Evolutionary conservation across 1,139 yeast genomes (phyloP).

Genomic region (Suhomyces wounanorum): DNA sequence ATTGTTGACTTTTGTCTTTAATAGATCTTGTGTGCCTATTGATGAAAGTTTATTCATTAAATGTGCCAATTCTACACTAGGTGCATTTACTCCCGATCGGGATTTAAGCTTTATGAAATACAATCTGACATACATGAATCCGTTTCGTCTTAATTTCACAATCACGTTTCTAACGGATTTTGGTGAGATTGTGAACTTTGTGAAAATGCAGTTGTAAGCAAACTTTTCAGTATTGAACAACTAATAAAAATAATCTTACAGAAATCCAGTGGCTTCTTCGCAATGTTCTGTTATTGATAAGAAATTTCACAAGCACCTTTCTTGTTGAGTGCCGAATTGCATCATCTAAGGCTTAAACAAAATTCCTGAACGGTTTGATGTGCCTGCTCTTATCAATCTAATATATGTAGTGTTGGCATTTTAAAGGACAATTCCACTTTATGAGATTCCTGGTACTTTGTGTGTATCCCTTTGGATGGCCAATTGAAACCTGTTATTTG

Average conservation of each 20-base stretch:
- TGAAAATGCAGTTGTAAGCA: not conserved
- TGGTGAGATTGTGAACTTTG: not conserved
- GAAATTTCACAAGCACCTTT: too few relatives aligned
- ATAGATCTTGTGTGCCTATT: conserved; percentile 1
- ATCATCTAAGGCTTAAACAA: too few relatives aligned
- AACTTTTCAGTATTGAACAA: not conserved
- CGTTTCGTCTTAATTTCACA: not conserved
- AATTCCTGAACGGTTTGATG: too few relatives aligned
- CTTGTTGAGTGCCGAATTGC: not conserved
- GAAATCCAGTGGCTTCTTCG: not conserved
- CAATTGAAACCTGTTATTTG: too few relatives aligned
- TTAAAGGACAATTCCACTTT: too few relatives aligned
- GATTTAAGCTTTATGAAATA: not conserved
- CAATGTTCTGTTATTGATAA: too few relatives aligned
- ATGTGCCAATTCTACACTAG: not conserved
- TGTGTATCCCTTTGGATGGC: too few relatives aligned
- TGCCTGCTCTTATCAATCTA: too few relatives aligned
- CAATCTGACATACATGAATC: not conserved
- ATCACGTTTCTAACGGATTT: not conserved
- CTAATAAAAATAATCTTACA: not conserved
- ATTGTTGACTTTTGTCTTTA: not conserved
- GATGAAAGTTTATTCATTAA: not conserved
- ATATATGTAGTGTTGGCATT: too few relatives aligned
- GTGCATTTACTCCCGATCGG: not conserved
- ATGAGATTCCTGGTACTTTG: too few relatives aligned